Conservation (phyloP, 2,329 filamentous ascomycete genomes). For the Ophiostoma piceae region DNA sequence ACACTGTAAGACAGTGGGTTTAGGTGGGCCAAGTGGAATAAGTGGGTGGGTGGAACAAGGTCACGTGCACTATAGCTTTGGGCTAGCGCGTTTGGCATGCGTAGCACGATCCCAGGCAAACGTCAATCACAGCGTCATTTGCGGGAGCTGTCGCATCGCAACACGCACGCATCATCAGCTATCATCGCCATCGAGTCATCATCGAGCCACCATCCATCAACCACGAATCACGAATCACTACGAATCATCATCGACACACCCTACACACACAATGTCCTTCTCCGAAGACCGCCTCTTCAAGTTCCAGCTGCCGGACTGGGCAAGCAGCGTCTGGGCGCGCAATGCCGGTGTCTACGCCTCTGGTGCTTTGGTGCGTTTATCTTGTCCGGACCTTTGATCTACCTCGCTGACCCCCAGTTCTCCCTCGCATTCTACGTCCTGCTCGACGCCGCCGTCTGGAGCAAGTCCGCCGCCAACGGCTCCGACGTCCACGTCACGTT, state of each 20-base stretch:
- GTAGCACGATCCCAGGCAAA: not conserved
- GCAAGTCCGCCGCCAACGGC: slow-evolving; percentile 54
- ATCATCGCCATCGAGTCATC: not conserved
- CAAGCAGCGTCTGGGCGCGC: slow-evolving; percentile 59
- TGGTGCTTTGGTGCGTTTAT: slow-evolving; percentile 54
- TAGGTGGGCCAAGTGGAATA: not conserved
- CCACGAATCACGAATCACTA: not conserved
- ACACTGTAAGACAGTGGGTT: not conserved
- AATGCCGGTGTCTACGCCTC: slow-evolving; percentile 59
- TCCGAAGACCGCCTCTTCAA: slow-evolving; percentile 64
- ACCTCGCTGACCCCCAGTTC: slow-evolving; percentile 42
- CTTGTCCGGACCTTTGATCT: no score
- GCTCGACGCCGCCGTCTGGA: slow-evolving; percentile 64
- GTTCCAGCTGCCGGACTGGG: slow-evolving; percentile 61
- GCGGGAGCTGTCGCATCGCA: slow-evolving; percentile 7
- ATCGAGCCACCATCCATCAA: not conserved
- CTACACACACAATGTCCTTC: slow-evolving; percentile 20
- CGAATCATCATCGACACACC: not conserved
- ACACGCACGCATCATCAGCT: not conserved
- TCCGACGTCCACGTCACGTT: slow-evolving; percentile 60
- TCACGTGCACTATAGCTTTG: not conserved
- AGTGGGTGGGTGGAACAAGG: not conserved
- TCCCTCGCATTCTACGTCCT: slow-evolving; percentile 64
- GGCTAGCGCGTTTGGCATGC: not conserved
- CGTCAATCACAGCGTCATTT: slow-evolving; percentile 6